Evolutionary conservation across 2,329 filamentous ascomycete species (phyloP), one percentile per base, ranked within the genome.

Genomic region (Eurotiales sp.): DNA sequence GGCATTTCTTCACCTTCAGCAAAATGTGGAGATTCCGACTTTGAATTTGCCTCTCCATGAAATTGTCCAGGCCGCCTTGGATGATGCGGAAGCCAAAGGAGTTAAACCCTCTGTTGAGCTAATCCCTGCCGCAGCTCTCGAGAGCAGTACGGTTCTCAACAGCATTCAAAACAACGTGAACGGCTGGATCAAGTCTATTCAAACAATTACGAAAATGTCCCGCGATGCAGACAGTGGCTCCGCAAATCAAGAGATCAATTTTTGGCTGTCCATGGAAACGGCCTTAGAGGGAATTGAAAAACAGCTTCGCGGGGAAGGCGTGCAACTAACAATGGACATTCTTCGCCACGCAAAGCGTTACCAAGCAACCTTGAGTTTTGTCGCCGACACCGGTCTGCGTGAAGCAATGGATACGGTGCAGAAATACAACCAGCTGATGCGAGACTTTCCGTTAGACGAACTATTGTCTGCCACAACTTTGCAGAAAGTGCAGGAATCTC

Each of bases 401-500:
- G 93, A 99, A 71, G 90, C 90, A 21, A 93, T 91, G 69, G 93
- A 99, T 56, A 87, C 88, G 67, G 95, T 99, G 42, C 90, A 96
- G 70, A 96, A 96, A 71, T 99, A 97, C 77, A 99, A 99, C 67
- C 89, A 95, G 73, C 81, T 99, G 21, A 97, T 99, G 89, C 87
- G 93, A 56, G 95, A 99, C 68, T 97, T 99, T 58, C 93, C 93
- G 0, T 78, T 99, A 29, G 92, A 97, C 65, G 93, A 99, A 68
- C 76, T 99, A 23, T 80, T 96, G 15, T 96, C 93, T 14, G 91
- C 93, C 1, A 95, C 91, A 0, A 92, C 91, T 1, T 73, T 99
- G 40, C 77, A 85, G 61, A 96, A 96, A 71, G 84, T 95, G 2
- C 85, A 93, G 63, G 91, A 97, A 62, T 88, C 93, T 6, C 82